phyloP scores from a whole-genome alignment of 495 filamentous ascomycete genomes.

The Elaphomyces granulatus region DNA sequence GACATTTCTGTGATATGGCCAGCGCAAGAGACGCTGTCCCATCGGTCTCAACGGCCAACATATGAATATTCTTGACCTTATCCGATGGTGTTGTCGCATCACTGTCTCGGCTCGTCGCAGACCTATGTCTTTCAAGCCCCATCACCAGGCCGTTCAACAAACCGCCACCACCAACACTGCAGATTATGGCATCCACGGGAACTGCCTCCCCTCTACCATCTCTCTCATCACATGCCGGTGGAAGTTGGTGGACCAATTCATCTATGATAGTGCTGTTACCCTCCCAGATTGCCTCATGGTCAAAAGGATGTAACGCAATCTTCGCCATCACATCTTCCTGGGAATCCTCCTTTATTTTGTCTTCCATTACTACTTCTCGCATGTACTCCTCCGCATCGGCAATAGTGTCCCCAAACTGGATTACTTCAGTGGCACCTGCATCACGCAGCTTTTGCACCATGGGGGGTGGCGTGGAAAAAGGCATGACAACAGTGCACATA shows the following conservation, averaged over 20 bases:
- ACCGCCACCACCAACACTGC: slow-evolving; percentile 81
- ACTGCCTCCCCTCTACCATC: slow-evolving; percentile 21
- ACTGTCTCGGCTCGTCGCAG: slow-evolving; percentile 14
- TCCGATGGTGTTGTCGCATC: slow-evolving; percentile 5
- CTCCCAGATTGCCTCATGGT: slow-evolving; percentile 72
- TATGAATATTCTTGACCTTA: slow-evolving; percentile 22
- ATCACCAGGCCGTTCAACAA: slow-evolving; percentile 65
- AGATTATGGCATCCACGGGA: slow-evolving; percentile 54
- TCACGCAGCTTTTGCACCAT: slow-evolving; percentile 62
- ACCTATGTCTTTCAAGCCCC: slow-evolving; percentile 42
- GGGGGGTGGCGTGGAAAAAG: slow-evolving; percentile 45
- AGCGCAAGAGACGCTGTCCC: slow-evolving; percentile 62
- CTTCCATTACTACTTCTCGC: slow-evolving; percentile 43
- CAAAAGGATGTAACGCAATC: slow-evolving; percentile 67
- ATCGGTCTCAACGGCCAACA: slow-evolving; percentile 70
- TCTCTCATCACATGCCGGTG: slow-evolving; percentile 7
- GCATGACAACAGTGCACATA: slow-evolving; percentile 71
- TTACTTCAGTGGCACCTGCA: slow-evolving; percentile 53
- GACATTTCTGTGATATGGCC: slow-evolving; percentile 41
- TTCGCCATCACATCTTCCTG: slow-evolving; percentile 58
- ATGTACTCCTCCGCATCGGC: slow-evolving; percentile 63
- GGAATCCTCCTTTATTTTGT: slow-evolving; percentile 9
- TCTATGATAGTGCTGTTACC: slow-evolving; percentile 60
- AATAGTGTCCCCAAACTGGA: slow-evolving; percentile 60
- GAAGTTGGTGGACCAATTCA: slow-evolving; percentile 52